Conservation (phyloP, 805 yeast species). For the Teunomyces gatunensis region DNA sequence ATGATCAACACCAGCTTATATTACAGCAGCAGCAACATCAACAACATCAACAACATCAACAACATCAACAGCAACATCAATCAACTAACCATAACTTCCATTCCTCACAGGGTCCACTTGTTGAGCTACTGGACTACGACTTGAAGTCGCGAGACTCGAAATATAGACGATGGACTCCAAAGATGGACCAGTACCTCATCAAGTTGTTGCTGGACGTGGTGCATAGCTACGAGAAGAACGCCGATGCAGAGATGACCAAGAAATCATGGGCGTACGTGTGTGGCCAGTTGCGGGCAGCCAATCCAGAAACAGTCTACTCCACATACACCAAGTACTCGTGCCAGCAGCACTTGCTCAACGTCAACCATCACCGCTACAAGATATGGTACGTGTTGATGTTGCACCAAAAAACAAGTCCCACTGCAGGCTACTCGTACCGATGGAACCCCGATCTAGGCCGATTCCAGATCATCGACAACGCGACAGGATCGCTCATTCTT, state of each 20-base stretch:
- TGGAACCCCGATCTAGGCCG: slow-evolving; percentile 37
- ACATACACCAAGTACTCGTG: slow-evolving; percentile 40
- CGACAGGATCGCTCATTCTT: slow-evolving; percentile 20
- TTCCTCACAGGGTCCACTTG: slow-evolving; percentile 8
- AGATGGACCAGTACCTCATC: slow-evolving; percentile 34
- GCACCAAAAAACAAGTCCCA: slow-evolving; percentile 22
- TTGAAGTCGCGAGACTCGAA: slow-evolving; percentile 34
- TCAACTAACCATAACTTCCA: slow-evolving; percentile 9
- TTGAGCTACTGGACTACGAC: slow-evolving; percentile 27
- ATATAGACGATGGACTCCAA: slow-evolving; percentile 38
- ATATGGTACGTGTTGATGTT: slow-evolving; percentile 35
- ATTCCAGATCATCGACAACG: slow-evolving; percentile 30
- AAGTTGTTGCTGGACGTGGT: slow-evolving; percentile 35
- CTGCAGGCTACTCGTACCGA: slow-evolving; percentile 26
- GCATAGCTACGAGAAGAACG: slow-evolving; percentile 31
- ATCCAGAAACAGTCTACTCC: slow-evolving; percentile 39
- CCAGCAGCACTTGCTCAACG: slow-evolving; percentile 36
- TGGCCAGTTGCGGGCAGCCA: slow-evolving; percentile 33
- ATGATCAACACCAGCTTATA: slow-evolving; percentile 3
- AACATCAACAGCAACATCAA: slow-evolving; percentile 10
- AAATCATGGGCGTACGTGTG: slow-evolving; percentile 38
- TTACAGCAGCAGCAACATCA: slow-evolving; percentile 6
- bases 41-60: slow-evolving; percentile 15
- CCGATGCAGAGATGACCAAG: slow-evolving; percentile 32
- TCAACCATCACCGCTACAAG: slow-evolving; percentile 34